Conservation (phyloP, 2,329 filamentous ascomycete genomes). For the Aspergillus ruber region DNA sequence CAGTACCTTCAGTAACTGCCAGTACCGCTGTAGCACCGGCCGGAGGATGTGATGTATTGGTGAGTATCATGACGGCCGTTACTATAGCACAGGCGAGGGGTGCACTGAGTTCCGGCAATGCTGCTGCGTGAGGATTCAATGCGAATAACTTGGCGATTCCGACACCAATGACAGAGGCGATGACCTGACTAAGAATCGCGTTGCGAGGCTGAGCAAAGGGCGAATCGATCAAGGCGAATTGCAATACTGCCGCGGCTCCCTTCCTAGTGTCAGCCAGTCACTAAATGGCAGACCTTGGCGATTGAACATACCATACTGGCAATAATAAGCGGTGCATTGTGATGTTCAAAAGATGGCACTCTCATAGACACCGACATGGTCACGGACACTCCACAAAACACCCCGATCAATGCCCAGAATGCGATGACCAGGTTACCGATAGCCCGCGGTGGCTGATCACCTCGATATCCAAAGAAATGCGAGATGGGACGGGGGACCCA, state of each 20-base stretch:
- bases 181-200: constrained; percentile 59
- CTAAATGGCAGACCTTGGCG: background rate
- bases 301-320: constrained; percentile 59
- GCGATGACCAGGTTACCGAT: constrained; percentile 55
- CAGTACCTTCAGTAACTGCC: constrained; percentile 51
- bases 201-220: constrained; percentile 69
- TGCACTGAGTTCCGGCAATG: constrained; percentile 58
- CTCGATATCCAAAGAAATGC: constrained; percentile 61
- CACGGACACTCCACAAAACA: constrained; percentile 55
- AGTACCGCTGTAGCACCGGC: constrained; percentile 68
- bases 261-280: constrained; percentile 24
- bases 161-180: constrained; percentile 57
- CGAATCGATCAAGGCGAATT: constrained; percentile 65
- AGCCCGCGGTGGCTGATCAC: constrained; percentile 20
- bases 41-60: constrained; percentile 66
- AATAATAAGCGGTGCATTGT: constrained; percentile 56
- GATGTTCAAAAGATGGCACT: constrained; percentile 48
- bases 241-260: constrained; percentile 70
- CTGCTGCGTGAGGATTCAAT: constrained; percentile 41
- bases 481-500: constrained; percentile 60
- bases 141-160: constrained; percentile 60
- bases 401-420: constrained; percentile 60
- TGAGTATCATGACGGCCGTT: constrained; percentile 60
- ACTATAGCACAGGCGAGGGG: constrained; percentile 59
- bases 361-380: constrained; percentile 53